phyloP scores from a whole-genome alignment of 768 basidiomycete species.

The Phylloporus arenicola region DNA sequence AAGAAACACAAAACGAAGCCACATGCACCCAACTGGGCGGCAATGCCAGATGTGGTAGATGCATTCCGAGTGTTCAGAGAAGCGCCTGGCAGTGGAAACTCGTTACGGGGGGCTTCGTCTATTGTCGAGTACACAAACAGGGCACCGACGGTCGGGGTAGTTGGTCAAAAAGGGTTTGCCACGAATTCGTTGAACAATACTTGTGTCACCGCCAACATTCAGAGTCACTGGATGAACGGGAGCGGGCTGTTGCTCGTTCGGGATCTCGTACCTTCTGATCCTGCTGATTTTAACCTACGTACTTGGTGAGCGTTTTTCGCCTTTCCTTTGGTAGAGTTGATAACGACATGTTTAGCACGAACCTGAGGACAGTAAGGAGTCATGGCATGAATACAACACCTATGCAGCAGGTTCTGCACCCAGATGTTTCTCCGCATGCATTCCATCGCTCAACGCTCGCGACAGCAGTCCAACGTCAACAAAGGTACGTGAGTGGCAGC shows the following conservation, averaged over 20 bases:
- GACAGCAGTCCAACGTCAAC: background rate
- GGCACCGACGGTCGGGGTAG: conserved; percentile 1
- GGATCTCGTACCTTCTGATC: conserved; percentile 11
- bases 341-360: conserved; percentile 1
- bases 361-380: background rate
- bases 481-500: conserved; percentile 15
- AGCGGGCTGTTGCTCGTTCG: conserved; percentile 10
- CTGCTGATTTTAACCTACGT: conserved; percentile 15
- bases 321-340: background rate
- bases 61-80: conserved; percentile 14
- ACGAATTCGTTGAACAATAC: conserved; percentile 12
- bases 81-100: background rate
- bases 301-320: conserved; percentile 3
- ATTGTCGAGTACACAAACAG: background rate
- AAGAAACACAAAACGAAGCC: background rate
- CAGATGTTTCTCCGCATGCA: background rate
- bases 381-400: background rate
- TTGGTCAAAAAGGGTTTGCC: conserved; percentile 15
- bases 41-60: conserved; percentile 16
- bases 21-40: conserved; percentile 11
- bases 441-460: background rate
- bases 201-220: conserved; percentile 8
- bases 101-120: conserved; percentile 8
- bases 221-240: conserved; percentile 2
- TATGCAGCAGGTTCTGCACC: conserved; percentile 2